Percentiles rank a stretch among this genome's conserved stretches.
phyloP scores from a whole-genome alignment of 2,329 filamentous ascomycete species.

The Emmonsiellopsis sp. region DNA sequence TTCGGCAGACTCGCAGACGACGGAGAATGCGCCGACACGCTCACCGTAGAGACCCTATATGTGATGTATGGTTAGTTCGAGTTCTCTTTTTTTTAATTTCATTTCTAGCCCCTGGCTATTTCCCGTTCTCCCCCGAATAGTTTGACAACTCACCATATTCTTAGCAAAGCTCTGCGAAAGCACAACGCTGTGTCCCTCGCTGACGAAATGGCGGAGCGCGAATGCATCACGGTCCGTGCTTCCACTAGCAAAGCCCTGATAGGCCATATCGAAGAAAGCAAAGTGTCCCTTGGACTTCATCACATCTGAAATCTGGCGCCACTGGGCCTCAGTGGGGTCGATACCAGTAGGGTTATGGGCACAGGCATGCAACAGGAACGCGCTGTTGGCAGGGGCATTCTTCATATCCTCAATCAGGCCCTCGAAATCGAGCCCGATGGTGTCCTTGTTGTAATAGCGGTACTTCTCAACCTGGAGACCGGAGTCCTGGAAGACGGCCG shows the following conservation, averaged over 20 bases:
- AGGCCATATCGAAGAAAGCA: constrained; percentile 98
- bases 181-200: constrained; percentile 79
- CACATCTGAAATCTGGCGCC: constrained; percentile 78
- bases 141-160: constrained; percentile 67
- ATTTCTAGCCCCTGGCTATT: neutral
- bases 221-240: constrained; percentile 89
- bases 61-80: neutral
- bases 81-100: neutral
- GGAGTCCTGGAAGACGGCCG: constrained; percentile 87
- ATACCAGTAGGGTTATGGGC: constrained; percentile 97
- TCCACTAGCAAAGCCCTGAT: constrained; percentile 94
- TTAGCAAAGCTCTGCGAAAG: constrained; percentile 95
- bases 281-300: constrained; percentile 83
- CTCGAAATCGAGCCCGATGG: constrained; percentile 94
- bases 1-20: constrained; percentile 72
- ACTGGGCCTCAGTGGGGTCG: constrained; percentile 85
- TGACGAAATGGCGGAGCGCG: constrained; percentile 84
- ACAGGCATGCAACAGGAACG: constrained; percentile 92
- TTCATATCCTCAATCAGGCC: constrained; percentile 88
- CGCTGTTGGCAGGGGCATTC: constrained; percentile 72
- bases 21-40: constrained; percentile 92
- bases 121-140: neutral
- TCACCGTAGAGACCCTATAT: constrained; percentile 87
- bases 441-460: constrained; percentile 98
- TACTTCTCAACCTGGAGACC: constrained; percentile 90